Evolutionary conservation across 2,329 filamentous ascomycete genomes (phyloP).

Genomic region (Lecanicillium sp.): DNA sequence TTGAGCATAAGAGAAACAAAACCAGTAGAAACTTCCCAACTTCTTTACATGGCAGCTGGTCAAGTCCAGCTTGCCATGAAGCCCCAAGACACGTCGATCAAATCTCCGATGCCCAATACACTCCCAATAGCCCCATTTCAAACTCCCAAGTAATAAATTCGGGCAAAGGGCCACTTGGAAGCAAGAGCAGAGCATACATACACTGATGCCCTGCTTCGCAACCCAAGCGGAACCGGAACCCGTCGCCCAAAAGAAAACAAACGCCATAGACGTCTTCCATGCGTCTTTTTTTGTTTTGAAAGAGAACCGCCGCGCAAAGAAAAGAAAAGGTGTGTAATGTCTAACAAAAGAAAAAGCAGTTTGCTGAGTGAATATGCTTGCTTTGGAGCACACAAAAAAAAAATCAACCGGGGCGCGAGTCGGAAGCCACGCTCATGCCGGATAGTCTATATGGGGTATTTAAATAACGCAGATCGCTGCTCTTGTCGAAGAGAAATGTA

Average conservation of each 20-base stretch:
- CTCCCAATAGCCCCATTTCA: no score
- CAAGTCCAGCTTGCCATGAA: neutral
- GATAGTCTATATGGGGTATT: constrained; percentile 9
- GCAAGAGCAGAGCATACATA: no score
- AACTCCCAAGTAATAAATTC: no score
- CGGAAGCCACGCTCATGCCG: constrained; percentile 1
- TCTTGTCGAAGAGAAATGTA: constrained; percentile 2
- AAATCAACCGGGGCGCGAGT: neutral
- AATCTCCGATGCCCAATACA: no score
- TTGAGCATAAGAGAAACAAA: neutral
- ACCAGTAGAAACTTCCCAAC: neutral
- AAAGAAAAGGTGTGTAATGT: constrained; percentile 2
- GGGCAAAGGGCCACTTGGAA: no score
- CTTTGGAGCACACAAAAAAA: neutral
- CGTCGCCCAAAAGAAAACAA: neutral
- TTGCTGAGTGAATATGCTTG: constrained; percentile 1
- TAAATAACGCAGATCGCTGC: constrained; percentile 6
- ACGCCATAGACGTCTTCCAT: neutral
- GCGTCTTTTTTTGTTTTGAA: neutral
- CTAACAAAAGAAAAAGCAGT: constrained; percentile 7
- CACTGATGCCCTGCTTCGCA: no score
- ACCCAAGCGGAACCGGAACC: no score
- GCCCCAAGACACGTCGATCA: neutral
- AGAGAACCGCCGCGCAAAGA: neutral
- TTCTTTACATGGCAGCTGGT: neutral